Base-by-base conservation (phyloP, 352 stramenopile species). In the Phytophthora podocarpi region DNA sequence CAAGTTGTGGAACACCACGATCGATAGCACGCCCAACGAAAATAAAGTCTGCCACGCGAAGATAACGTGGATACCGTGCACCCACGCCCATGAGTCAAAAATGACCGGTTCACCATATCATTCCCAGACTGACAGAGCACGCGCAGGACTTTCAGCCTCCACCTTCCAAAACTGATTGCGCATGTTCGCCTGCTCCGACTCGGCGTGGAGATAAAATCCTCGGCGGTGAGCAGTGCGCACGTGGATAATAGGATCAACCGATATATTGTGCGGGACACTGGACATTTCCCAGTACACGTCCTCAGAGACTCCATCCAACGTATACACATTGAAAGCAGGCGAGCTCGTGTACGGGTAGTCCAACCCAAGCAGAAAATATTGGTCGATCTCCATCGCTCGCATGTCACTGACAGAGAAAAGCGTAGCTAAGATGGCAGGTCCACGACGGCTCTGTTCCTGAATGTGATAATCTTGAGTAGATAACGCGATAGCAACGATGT, bases 1-100 rank as follows among this genome's bases (percentile, higher is more conserved):
- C 7, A 68, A 50, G 49, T 79, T 83, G 3, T 62, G 74, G 20
- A 68, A 70, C 13, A 70, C 61, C 1, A 77, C 36, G n/a, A 84
- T 43, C 4, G 65, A 53, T 1, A 84, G 40, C 1, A 81, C 43
- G 0, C 55, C 12, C 0, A 79, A 42, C 2, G 64, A 60, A n/a
- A 77, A 62, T 11, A 77, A 16, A 2, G 58, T 68, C 32, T 68
- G 42, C 20, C 48, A 51, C 1, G 64, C 71, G 21, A 84, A 77
- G 15, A 72, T 34, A 2, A 72, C 4, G 36, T 84, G 74, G 5
- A 81, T 56, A 21, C 62, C 50, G 32, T 80, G 76, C 9, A 68
- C 68, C 74, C 74, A 84, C 1, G 68, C 65, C 76, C 76, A 86
- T 6, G 63, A 72, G 56, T 86, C 72, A 7, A 63, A 65, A 13